Conservation (phyloP, 129 eudicot genomes). For the Solidago caesia region DNA sequence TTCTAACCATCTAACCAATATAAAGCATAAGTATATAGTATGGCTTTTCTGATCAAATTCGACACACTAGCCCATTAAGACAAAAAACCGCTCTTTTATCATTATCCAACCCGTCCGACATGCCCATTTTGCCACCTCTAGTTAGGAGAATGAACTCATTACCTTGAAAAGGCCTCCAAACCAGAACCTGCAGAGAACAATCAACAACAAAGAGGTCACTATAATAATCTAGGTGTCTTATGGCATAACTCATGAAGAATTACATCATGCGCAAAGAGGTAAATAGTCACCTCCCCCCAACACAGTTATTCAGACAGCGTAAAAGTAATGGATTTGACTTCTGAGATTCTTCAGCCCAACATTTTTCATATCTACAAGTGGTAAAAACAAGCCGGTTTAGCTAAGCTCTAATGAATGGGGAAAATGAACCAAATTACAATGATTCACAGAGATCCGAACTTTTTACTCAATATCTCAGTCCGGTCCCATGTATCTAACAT, state of each 20-base stretch:
- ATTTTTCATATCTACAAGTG: slow-evolving; percentile 54
- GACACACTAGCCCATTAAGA: no score
- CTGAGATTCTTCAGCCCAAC: slow-evolving; percentile 71
- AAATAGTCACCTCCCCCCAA: slow-evolving; percentile 72
- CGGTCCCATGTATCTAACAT: slow-evolving; percentile 88
- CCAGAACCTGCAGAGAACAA: slow-evolving; percentile 72
- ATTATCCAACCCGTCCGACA: slow-evolving; percentile 11
- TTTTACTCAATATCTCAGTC: slow-evolving; percentile 63
- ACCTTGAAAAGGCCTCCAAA: slow-evolving; percentile 91
- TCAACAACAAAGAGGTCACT: neutral
- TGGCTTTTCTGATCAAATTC: neutral
- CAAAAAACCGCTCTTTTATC: neutral
- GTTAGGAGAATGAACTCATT: slow-evolving; percentile 20
- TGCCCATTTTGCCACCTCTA: slow-evolving; percentile 1
- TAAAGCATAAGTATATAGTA: neutral
- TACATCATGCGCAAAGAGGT: slow-evolving; percentile 11
- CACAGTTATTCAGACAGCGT: slow-evolving; percentile 67
- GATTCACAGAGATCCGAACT: slow-evolving; percentile 43
- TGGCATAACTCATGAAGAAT: slow-evolving; percentile 18
- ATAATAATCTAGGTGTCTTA: slow-evolving; percentile 1
- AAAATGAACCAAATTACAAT: neutral
- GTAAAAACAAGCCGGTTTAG: slow-evolving; percentile 8
- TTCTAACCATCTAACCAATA: no score
- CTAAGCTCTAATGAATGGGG: neutral
- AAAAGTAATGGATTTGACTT: slow-evolving; percentile 73